A percentile compares a stretch with the other conserved stretches of the same genome.
Conservation (phyloP, 2,329 filamentous ascomycete genomes). For the Penicillium expansum region DNA sequence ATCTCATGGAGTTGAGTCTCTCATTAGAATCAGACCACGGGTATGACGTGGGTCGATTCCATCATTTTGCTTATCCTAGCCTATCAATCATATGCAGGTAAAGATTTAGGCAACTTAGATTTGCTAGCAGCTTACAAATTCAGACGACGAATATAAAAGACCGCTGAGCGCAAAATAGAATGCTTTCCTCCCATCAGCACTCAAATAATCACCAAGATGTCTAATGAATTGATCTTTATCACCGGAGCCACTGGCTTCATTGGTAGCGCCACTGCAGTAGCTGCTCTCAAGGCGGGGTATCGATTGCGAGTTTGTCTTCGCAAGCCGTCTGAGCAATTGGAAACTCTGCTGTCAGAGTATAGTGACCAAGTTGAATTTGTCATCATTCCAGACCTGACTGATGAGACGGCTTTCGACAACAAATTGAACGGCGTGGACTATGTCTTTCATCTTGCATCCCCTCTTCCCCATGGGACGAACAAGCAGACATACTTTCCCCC, state of each 20-base stretch:
- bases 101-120: not conserved
- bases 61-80: not conserved
- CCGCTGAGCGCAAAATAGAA: not conserved
- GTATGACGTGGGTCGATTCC: not conserved
- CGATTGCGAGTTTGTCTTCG: conserved; percentile 23
- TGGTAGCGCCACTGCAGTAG: conserved; percentile 21
- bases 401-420: conserved; percentile 12
- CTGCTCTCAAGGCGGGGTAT: conserved; percentile 23
- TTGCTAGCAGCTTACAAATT: not conserved
- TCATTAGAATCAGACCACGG: too few species aligned
- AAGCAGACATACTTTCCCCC: conserved; percentile 23
- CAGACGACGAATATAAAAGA: not conserved
- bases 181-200: not conserved
- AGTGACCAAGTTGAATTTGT: conserved; percentile 19
- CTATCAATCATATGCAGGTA: not conserved
- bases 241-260: conserved; percentile 29
- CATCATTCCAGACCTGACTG: conserved; percentile 19
- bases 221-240: conserved; percentile 22
- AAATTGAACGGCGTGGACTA: conserved; percentile 24
- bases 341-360: conserved; percentile 12
- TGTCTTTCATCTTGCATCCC: conserved; percentile 28
- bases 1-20: not conserved
- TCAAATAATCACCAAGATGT: conserved; percentile 5
- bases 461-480: conserved; percentile 18
- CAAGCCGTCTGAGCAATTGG: conserved; percentile 13